Evolutionary conservation across 2,329 filamentous ascomycete species (phyloP), one percentile per base, ranked within the genome.

Genomic region (Fusarium hostae): DNA sequence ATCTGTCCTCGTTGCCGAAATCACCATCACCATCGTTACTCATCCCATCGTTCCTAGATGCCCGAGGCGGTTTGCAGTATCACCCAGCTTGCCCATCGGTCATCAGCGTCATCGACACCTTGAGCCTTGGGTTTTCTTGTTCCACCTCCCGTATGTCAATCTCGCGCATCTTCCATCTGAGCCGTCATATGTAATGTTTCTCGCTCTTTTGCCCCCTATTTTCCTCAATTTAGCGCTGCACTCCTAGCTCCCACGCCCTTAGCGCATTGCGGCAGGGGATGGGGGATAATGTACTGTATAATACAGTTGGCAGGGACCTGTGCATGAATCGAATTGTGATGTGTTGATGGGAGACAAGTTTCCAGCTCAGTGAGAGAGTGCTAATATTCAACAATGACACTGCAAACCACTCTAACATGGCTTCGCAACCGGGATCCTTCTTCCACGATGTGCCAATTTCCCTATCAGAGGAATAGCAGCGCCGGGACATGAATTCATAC

Each of bases 251-350:
- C 51, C 50, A 72, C 51, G 44, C 66, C 54, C 59, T 54, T 68
- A 59, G 61, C 57, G 65, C 34, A 56, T 65, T 43, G 44, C n/a
- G 60, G 50, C 67, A 71, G 72, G 70, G 66, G 45, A 61, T 40
- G 47, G 57, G 63, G 52, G 44, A 57, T 41, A 56, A 68, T 68
- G 57, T 44, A 63, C 57, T 66, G 40, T 51, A 54, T 40, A 47
- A 68, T 72, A 59, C 32, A 67, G 39, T 43, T 18, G 57, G 56
- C 48, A 59, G 62, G 68, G 54, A 62, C 54, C 48, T 55, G 63
- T 75, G 70, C 64, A n/a, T 59, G 66, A 64, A 72, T 75, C 58
- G 69, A 76, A 70, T 72, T 76, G 64, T 76, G 73, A 75, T 73
- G 51, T 75, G 59, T 75, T 71, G 61, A 65, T 60, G 58, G 72